These are phyloP conservation scores for Kregervanrija fluxuum DNA, from an alignment of 805 yeast species.

Conservation along the genomic window DNA sequence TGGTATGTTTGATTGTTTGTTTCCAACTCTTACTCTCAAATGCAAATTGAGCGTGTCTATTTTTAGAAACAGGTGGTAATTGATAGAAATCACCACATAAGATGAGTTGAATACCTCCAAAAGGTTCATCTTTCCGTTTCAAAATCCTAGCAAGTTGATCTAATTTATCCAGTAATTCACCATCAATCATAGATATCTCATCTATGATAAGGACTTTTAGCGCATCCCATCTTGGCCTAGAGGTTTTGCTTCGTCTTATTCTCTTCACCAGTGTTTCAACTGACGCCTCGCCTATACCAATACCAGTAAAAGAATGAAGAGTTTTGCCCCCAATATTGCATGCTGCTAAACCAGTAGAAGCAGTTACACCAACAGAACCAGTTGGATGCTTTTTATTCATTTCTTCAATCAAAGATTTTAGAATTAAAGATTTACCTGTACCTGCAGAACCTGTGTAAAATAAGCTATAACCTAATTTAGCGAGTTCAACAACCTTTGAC, in stretches of 20 bases:
- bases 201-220: conserved; percentile 61
- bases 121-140: conserved; percentile 41
- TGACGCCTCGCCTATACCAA: conserved; percentile 61
- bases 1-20: conserved; percentile 45
- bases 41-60: conserved; percentile 39
- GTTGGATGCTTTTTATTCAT: conserved; percentile 38
- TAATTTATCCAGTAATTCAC: conserved; percentile 54
- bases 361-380: conserved; percentile 65
- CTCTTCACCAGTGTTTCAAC: conserved; percentile 40
- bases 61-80: conserved; percentile 61
- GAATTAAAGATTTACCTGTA: conserved; percentile 91
- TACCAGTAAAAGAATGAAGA: conserved; percentile 68
- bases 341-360: conserved; percentile 82
- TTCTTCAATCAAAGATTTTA: conserved; percentile 53
- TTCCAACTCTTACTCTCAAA: conserved; percentile 64
- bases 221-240: conserved; percentile 46
- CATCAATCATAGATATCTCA: conserved; percentile 79
- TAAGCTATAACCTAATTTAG: conserved; percentile 52
- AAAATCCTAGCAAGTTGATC: conserved; percentile 51
- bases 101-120: conserved; percentile 75
- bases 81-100: conserved; percentile 81
- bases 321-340: conserved; percentile 78
- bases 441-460: conserved; percentile 98
- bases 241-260: conserved; percentile 45
- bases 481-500: conserved; percentile 56